Evolutionary conservation across 805 yeast species (phyloP), one percentile per base, ranked within the genome.

Genomic region (Kregervanrija fluxuum): DNA sequence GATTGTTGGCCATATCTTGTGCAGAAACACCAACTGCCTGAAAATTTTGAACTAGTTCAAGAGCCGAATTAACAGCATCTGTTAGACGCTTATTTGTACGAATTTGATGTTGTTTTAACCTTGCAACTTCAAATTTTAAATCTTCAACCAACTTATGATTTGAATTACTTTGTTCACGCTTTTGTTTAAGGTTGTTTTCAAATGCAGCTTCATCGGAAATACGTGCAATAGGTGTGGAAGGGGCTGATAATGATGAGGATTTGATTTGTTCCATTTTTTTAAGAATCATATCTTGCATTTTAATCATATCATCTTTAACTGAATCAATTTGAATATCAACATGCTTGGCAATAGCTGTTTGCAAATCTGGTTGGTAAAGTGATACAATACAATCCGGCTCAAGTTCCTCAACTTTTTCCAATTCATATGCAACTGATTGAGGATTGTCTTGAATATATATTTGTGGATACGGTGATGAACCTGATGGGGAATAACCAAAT

Each of bases 321-420:
- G 48, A 37, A 11, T 48, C 59, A 1, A 64, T 49, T 41, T 64
- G 63, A 1, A 46, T 31, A 32, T 61, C 65, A 39, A 64, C 47
- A 38, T 55, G 58, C 28, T 56, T 52, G 28, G 57, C 47, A 12
- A 56, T 48, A 3, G 48, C 49, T 11, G 54, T 49, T 5, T 56
- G 49, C 4, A 52, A 37, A 31, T 60, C 64, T 3, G 75, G 69
- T 47, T 80, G 80, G 38, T 76, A 73, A 31, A 85, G 63, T 1
- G 80, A 70, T 8, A 91, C 59, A 2, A 88, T 63, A 2, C 79
- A 69, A 0, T 88, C 89, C 2, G 71, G 70, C 39, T 62, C 60
- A 1, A 91, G 68, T 35, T 84, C 90, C 0, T 52, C 53, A n/a
- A 87, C 57, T 35, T 88, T 90, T 49, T 90, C 97, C 16, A 91